phyloP scores from a whole-genome alignment of 2,329 filamentous ascomycete species.

The Xylaria sp. region DNA sequence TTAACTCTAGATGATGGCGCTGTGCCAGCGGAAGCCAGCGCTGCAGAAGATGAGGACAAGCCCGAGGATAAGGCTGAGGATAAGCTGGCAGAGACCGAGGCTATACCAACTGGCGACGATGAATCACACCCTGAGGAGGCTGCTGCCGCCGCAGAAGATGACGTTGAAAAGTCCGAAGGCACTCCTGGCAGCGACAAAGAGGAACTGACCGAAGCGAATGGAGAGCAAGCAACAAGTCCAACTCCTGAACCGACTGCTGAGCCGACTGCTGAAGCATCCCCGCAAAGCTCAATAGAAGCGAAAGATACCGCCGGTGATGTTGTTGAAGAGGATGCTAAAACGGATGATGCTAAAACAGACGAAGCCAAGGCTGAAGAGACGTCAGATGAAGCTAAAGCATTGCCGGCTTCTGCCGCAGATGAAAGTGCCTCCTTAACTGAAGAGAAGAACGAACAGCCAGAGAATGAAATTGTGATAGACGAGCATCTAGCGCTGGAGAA shows the following conservation, averaged over 20 bases:
- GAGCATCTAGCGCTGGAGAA: slow-evolving; percentile 17
- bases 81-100: not conserved
- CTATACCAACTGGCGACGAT: not conserved
- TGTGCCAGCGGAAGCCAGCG: not conserved
- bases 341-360: slow-evolving; percentile 10
- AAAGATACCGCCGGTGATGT: not conserved
- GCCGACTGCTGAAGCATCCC: not conserved
- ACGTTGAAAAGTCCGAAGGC: not conserved
- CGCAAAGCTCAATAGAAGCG: not conserved
- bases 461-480: slow-evolving; percentile 10
- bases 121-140: not conserved
- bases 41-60: slow-evolving; percentile 5
- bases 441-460: not conserved
- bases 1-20: slow-evolving; percentile 7
- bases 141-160: not conserved
- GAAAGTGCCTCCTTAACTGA: not conserved
- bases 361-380: slow-evolving; percentile 6
- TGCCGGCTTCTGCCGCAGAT: not conserved
- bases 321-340: slow-evolving; percentile 2
- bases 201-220: not conserved
- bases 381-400: slow-evolving; percentile 4
- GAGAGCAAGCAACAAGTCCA: not conserved
- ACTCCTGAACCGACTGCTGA: not conserved
- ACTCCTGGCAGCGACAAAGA: not conserved
- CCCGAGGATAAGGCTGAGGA: too few species aligned